Percentiles rank a stretch among this genome's conserved stretches.
phyloP scores from a whole-genome alignment of 306 rosid genomes.

The Cicer cuneatum region DNA sequence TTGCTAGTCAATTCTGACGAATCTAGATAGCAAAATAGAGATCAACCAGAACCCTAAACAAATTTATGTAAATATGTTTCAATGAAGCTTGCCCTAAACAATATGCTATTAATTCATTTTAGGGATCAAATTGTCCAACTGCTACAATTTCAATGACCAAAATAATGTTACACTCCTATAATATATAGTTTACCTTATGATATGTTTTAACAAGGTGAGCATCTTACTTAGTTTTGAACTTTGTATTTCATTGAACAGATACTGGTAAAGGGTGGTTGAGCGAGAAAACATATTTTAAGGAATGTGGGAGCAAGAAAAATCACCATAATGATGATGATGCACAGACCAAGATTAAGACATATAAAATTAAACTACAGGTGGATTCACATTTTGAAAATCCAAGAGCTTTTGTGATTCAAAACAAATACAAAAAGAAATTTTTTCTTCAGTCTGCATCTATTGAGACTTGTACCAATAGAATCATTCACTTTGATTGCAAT shows the following conservation, averaged over 20 bases:
- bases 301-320: constrained; percentile 41
- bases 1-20: no score
- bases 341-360: constrained; percentile 45
- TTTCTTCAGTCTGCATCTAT: constrained; percentile 58
- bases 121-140: background rate
- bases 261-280: constrained; percentile 66
- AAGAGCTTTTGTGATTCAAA: constrained; percentile 61
- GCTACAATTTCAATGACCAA: background rate
- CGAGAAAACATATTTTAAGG: constrained; percentile 46
- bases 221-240: background rate
- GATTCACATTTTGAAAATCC: constrained; percentile 66
- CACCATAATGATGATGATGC: constrained; percentile 48
- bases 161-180: background rate
- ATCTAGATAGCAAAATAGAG: no score
- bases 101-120: no score
- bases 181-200: background rate
- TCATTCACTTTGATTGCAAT: constrained; percentile 63
- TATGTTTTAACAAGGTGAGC: background rate
- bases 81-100: background rate
- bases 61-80: no score
- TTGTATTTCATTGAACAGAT: constrained; percentile 49
- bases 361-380: constrained; percentile 54
- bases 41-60: no score
- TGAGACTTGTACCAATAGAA: constrained; percentile 44
- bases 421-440: constrained; percentile 53